A percentile compares a stretch with the other conserved stretches of the same genome.
These are phyloP conservation scores for Eucalyptus coolabah DNA, from an alignment of 345 rosid genomes.

Conservation along the genomic window DNA sequence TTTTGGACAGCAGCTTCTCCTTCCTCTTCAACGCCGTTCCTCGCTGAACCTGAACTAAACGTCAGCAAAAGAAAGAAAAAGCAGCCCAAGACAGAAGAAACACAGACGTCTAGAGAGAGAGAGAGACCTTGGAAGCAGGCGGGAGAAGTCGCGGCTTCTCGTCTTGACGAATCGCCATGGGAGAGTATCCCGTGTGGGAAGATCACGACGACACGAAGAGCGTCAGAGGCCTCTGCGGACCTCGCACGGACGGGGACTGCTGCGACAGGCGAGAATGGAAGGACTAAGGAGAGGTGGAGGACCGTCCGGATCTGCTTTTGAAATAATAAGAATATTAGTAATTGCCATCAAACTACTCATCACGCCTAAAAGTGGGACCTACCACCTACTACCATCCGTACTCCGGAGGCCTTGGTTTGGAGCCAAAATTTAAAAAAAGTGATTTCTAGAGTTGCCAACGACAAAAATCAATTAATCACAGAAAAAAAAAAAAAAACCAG, in stretches of 20 bases:
- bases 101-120: background rate
- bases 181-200: background rate
- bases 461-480: background rate
- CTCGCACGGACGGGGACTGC: background rate
- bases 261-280: background rate
- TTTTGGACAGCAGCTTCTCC: background rate
- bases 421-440: background rate
- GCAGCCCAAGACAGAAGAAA: background rate
- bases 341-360: background rate
- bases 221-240: background rate
- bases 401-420: background rate
- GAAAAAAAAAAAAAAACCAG: background rate
- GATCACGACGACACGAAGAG: background rate
- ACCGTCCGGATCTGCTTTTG: background rate
- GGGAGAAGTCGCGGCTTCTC: background rate
- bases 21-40: background rate
- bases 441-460: background rate
- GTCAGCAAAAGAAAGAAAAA: background rate
- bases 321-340: background rate
- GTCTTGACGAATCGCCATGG: background rate
- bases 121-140: background rate
- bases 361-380: background rate
- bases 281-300: background rate
- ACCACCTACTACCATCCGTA: background rate
- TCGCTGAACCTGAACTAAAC: background rate